Base-by-base conservation (phyloP, 2,329 filamentous ascomycete species). In the Trichophyton mentagrophytes region DNA sequence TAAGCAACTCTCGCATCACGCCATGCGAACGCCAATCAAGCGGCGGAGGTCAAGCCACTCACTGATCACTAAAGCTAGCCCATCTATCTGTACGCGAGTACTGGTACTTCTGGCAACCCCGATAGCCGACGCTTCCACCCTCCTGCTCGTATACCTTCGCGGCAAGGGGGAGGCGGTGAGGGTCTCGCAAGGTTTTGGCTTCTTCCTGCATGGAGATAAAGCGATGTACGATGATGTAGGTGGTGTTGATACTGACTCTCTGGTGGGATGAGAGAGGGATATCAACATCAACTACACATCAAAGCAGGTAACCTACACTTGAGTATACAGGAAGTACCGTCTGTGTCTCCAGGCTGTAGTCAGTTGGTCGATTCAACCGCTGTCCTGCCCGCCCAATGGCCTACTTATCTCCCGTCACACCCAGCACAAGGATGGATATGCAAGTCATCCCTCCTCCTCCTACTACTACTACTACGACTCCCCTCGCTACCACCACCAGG, bases 21-120 rank as follows among this genome's bases (percentile, higher is more conserved):
- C 49, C 49, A 55, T 55, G 49, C 49, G 8, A 27, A 55, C 49
- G 49, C 49, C 49, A 55, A 55, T 33, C 30, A 36, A 55, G 49
- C 22, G 22, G 17, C 20, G 17, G 7, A 9, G 44, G 8, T n/a
- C n/a, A n/a, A 47, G 44, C 44, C 44, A 47, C 44, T 3, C 44
- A 47, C 44, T 3, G 44, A 3, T 44, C 40, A 17, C 3, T 46
- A 7, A 44, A 44, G 15, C 40, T 44, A 22, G 15, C 15, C 15
- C 6, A 0, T 27, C 40, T 36, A 13, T 9, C 33, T 36, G 8
- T 36, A 33, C 5, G 8, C 3, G 30, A 33, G 30, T 33, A 11
- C 33, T 11, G 33, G 33, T 36, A 36, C 33, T 36, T 36, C 25
- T 27, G 25, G 33, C 33, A 9, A 33, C 33, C 33, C 11, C 33